Evolutionary conservation across 2,329 filamentous ascomycete genomes (phyloP).

Genomic region (Amesomyces nigricolor): DNA sequence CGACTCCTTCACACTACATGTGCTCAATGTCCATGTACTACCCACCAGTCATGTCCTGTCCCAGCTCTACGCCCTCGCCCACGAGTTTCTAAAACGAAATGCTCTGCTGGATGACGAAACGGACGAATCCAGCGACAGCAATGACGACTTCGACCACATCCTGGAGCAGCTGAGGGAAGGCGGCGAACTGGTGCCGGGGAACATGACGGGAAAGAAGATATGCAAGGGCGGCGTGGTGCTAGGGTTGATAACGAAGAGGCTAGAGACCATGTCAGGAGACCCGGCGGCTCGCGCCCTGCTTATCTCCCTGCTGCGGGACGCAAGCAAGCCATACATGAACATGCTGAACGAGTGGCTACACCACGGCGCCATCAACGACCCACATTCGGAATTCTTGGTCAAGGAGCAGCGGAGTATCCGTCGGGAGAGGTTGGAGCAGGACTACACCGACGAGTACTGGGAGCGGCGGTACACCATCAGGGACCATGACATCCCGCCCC

Average conservation of each 20-base stretch:
- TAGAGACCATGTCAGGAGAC: constrained; percentile 89
- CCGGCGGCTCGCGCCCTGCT: constrained; percentile 78
- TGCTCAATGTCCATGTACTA: constrained; percentile 86
- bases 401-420: constrained; percentile 95
- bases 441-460: constrained; percentile 99
- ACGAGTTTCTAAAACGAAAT: constrained; percentile 84
- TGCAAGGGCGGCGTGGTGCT: constrained; percentile 98
- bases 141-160: constrained; percentile 86
- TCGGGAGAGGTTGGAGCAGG: constrained; percentile 82
- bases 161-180: constrained; percentile 84
- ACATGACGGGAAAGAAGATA: constrained; percentile 79
- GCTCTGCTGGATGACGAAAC: constrained; percentile 76
- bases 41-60: constrained; percentile 86
- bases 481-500: constrained; percentile 84
- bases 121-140: constrained; percentile 65
- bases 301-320: constrained; percentile 75
- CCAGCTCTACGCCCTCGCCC: constrained; percentile 80
- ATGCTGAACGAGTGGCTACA: constrained; percentile 99
- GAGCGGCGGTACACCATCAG: constrained; percentile 94
- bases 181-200: constrained; percentile 71
- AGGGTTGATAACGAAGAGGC: constrained; percentile 73
- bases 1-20: constrained; percentile 82
- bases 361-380: constrained; percentile 89
- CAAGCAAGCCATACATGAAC: constrained; percentile 89
- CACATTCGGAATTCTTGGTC: constrained; percentile 87